Percentiles rank a stretch among this genome's conserved stretches.
phyloP scores from a whole-genome alignment of 345 rosid species.

The Bruguiera sexangula region DNA sequence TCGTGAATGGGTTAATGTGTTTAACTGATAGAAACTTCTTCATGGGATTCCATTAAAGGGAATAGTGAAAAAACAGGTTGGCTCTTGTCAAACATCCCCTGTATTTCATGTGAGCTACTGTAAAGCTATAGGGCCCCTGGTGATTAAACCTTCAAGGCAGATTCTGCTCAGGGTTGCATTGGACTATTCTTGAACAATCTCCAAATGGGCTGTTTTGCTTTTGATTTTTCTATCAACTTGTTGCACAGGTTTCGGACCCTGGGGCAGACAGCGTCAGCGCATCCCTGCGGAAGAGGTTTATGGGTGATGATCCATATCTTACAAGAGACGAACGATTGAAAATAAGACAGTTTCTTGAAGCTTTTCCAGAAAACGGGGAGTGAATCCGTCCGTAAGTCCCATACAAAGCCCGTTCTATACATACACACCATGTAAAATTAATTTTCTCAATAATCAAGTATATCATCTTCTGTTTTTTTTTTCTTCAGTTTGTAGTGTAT shows the following conservation, averaged over 20 bases:
- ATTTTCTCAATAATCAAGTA: background rate
- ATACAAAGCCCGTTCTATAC: background rate
- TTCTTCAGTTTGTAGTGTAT: too few relatives aligned
- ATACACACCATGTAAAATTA: constrained; percentile 2
- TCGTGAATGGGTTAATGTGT: background rate
- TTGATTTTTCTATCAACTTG: background rate
- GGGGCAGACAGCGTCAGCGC: constrained; percentile 40
- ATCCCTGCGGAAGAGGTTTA: constrained; percentile 46
- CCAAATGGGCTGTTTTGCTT: background rate
- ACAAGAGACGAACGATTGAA: constrained; percentile 49
- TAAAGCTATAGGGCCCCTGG: too few relatives aligned
- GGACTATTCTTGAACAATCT: background rate
- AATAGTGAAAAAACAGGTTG: background rate
- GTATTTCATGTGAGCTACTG: too few relatives aligned
- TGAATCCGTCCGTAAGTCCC: constrained; percentile 12
- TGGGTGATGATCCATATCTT: constrained; percentile 55
- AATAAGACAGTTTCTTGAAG: constrained; percentile 58
- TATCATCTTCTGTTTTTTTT: too few relatives aligned
- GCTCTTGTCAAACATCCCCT: too few relatives aligned
- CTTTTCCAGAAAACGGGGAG: constrained; percentile 38
- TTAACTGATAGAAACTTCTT: background rate
- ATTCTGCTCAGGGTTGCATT: background rate
- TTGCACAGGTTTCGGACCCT: constrained; percentile 48
- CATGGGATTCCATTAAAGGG: background rate
- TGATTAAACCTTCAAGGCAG: too few relatives aligned